Base-by-base conservation (phyloP, 768 basidiomycete genomes). In the Tephrocybe sp. region DNA sequence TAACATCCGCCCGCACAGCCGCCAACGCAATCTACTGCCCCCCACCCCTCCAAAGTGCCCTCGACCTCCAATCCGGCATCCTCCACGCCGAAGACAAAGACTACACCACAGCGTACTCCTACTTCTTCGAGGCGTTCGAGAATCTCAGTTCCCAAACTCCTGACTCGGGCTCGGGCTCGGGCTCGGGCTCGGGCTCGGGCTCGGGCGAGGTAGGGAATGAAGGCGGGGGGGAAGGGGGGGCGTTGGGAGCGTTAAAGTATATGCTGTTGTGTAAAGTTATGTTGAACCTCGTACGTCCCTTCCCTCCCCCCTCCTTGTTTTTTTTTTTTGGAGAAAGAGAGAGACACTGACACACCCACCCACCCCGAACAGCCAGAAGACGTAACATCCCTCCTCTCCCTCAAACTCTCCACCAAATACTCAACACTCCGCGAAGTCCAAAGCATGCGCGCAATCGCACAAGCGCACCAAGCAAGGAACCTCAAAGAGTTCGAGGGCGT, bases 211-310 rank as follows among this genome's bases (percentile, higher is more conserved):
- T 5, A 36, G 15, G 15, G 34, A 36, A 6, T 11, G 18, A n/a
- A n/a, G 16, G 5, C n/a, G n/a, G 16, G 19, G 37, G 18, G 11
- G 86, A 91, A 55, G 79, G 82, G 34, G 75, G 69, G 0, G 92
- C 93, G 1, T 73, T 97, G 16, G 82, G 79, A 1, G 93, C 93
- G 4, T 74, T 99, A 56, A 98, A 99, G 69, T 98, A 99, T 68
- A 97, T 98, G 95, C 76, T 97, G 13, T 67, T 97, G 38, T 99
- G 97, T 69, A 98, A 99, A 66, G 86, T 99, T 64, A 99, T 99
- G 95, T 75, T 98, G 55, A 93, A 93, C 61, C 66, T 95, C 63
- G 94, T 95, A 52, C 55, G 85, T 75, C 34, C 27, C 40, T 10
- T 11, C 4, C 25, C 13, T 25, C 13, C n/a, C n/a, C n/a, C n/a